Evolutionary conservation across 2,329 filamentous ascomycete species (phyloP), one percentile per base, ranked within the genome.

Genomic region (Ophiostoma triangulosporum): DNA sequence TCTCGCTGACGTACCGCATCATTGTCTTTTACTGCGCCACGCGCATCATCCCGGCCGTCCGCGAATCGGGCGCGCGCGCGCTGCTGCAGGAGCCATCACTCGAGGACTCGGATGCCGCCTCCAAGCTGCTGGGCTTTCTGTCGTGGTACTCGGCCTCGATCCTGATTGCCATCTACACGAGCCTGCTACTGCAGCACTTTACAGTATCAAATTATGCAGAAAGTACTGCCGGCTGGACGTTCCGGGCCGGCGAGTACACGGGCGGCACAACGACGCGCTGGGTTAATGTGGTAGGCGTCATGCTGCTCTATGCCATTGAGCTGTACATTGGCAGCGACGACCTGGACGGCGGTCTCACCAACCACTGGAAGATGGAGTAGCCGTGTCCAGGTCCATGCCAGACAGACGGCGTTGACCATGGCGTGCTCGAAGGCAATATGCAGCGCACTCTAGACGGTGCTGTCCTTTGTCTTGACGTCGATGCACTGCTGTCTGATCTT

Each of bases 101-200:
- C 38, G 89, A 95, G 55, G 91, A 97, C 58, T 80, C 81, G 12
- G 89, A 95, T 62, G 83, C 83, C 7, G 88, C 89, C 22, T 87
- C 83, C 60, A 84, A 83, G 60, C 72, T 95, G 6, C 71, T 97
- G 15, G 87, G 85, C 1, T 80, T 96, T 58, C 72, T 97, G 38
- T 93, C 85, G 61, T 96, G 90, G 81, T 97, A 96, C 69, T 93
- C 88, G 17, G 91, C 93, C 0, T 94, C 87, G 24, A 94, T 97
- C 54, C 75, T 98, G 53, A 91, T 98, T 57, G 86, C 93, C 4
- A 90, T 97, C 29, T 98, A 98, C 68, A 98, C 93, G 2, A 96
- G 90, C 68, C 71, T 98, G 50, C 71, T 98, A 32, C 84, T 97
- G 72, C 93, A 97, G 66, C 93, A 98, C 67, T 97, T 98, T 64